Percentiles rank a stretch among this genome's conserved stretches.
phyloP scores from a whole-genome alignment of 2,329 filamentous ascomycete species.

The Hirsutella rhossiliensis region DNA sequence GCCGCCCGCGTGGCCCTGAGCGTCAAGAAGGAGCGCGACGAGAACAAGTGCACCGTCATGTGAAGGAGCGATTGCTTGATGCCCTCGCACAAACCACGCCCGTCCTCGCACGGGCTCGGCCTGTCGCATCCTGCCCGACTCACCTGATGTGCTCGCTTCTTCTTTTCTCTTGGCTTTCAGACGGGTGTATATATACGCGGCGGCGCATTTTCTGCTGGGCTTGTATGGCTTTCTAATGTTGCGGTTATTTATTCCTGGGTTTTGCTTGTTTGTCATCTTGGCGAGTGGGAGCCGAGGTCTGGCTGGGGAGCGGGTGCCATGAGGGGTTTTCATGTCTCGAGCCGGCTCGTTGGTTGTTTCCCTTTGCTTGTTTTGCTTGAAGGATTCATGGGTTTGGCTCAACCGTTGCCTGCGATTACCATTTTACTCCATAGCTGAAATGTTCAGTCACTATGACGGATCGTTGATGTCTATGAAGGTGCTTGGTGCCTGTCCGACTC shows the following conservation, averaged over 20 bases:
- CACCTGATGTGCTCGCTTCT: neutral
- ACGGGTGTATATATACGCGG: neutral
- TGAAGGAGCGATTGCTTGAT: slow-evolving; percentile 13
- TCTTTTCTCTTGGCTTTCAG: neutral
- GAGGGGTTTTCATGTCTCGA: too few relatives aligned
- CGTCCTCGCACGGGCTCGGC: neutral
- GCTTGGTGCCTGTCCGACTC: too few relatives aligned
- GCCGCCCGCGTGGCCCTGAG: slow-evolving; percentile 85
- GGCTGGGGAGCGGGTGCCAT: too few relatives aligned
- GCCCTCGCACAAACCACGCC: neutral
- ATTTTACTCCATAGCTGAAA: too few relatives aligned
- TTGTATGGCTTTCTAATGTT: slow-evolving; percentile 1
- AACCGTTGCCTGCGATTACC: too few relatives aligned
- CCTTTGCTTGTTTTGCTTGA: too few relatives aligned
- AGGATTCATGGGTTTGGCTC: too few relatives aligned
- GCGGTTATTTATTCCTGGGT: neutral
- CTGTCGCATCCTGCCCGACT: neutral
- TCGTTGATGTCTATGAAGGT: too few relatives aligned
- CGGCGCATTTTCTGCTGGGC: neutral
- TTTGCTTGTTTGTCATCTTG: neutral
- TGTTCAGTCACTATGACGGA: too few relatives aligned
- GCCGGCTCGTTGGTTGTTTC: too few relatives aligned
- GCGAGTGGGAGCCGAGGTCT: too few relatives aligned
- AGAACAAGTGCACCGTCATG: slow-evolving; percentile 50
- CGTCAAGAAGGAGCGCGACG: slow-evolving; percentile 53